Base-by-base conservation (phyloP, 2,329 filamentous ascomycete species). In the Diaporthe amygdali region DNA sequence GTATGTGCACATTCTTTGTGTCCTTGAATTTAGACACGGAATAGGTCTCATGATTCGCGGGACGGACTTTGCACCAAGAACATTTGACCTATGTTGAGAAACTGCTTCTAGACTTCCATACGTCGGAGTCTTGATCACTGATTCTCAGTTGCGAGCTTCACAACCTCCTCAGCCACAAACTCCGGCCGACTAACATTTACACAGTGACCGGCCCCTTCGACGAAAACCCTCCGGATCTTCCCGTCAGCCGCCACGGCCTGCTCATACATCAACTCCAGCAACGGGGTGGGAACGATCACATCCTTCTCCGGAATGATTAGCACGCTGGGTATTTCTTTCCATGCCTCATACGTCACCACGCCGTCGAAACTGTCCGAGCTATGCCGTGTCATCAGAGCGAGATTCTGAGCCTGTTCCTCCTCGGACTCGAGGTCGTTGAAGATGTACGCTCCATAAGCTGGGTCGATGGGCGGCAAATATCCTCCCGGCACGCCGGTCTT, bases 291-390 rank as follows among this genome's bases (percentile, higher is more conserved):
- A 2, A 73, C 55, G 12, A 75, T 68, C 3, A 74, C 44, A 46
- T 75, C 74, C 20, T 70, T 37, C 22, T 46, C 69, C 0, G 74
- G 74, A 22, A 74, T 72, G 0, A 75, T 44, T 64, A 66, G 30
- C 10, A 69, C 54, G 8, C 56, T 71, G 9, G 71, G 52, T 2
- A 74, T 72, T 5, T 75, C 54, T 66, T 54, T 71, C 74, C 74
- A 75, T 39, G 74, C 55, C 69, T 74, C 74, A 15, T 74, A 75
- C 5, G 54, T 54, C 7, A 73, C 69, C 55, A 51, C 52, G 12
- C 74, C 73, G 27, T 66, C 46, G 37, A 59, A 75, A 51, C 71
- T 74, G 5, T 73, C 73, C 17, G 73, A 73, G 41, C 74, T 75
- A 20, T 75, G 74, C 52, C 52, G 55, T 34, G 73, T 70, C 63